Base-by-base conservation (phyloP, 352 stramenopile species). In the Pelagophyceae sp. region DNA sequence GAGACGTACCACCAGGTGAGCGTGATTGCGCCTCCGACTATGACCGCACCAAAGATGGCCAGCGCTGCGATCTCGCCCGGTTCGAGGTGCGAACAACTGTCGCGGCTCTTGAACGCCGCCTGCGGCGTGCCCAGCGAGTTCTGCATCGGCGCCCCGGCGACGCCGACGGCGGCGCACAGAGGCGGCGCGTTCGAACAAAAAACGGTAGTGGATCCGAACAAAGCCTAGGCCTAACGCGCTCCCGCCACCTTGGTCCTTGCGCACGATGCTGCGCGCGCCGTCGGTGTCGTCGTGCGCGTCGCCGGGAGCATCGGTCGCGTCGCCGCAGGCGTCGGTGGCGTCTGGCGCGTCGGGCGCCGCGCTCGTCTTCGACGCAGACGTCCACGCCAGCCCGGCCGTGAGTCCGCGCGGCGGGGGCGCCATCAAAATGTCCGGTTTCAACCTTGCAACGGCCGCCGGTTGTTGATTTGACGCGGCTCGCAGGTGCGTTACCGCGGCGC, bases 1-100 rank as follows among this genome's bases (percentile, higher is more conserved):
- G 45, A 54, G 3, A 27, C 33, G 27, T 38, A 71, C 61, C 61
- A 71, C 61, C 61, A 71, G 61, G n/a, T 27, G n/a, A 71, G 61
- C 11, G 61, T 29, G 61, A 71, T 29, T 31, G 11, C 6, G 61
- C 61, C 61, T 25, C 5, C 33, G 29, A 37, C 3, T 31, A 71
- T 23, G 45, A 71, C 11, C n/a, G 29, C 33, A 15, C n/a, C 11
- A 31, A 71, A 71, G 61, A 40, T 37, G 61, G 38, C 38, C 15
- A 71, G 33, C 1, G n/a, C 61, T 1, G 31, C 61, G n/a, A 40
- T 71, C 61, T 71, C 61, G n/a, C n/a, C 61, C n/a, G 5, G 15
- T 31, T 71, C 61, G 61, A 71, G 17, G 61, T 71, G 61, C 3
- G 6, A 29, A 31, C 61, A 71, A 19, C n/a, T 40, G 61, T 71